Conservation (phyloP, 1,284 basidiomycete genomes). For the Trametes sp. region DNA sequence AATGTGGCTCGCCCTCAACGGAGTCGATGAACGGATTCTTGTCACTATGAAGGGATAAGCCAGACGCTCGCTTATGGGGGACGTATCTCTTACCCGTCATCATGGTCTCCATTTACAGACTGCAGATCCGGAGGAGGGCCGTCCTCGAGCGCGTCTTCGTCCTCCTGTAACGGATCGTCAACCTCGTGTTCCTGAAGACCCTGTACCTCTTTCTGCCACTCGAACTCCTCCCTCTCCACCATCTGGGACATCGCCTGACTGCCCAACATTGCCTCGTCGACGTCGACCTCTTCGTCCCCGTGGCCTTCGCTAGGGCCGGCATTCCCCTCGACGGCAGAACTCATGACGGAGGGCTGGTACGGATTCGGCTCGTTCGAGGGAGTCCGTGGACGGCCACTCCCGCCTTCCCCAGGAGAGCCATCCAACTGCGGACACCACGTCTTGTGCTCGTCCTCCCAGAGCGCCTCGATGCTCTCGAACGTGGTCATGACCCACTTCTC, state of each 20-base stretch:
- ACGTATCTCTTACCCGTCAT: constrained; percentile 16
- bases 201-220: constrained; percentile 42
- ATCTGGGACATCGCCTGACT: constrained; percentile 58
- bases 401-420: not conserved
- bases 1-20: not conserved
- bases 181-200: constrained; percentile 41
- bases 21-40: constrained; percentile 17
- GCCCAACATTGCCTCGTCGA: constrained; percentile 61
- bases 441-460: constrained; percentile 70
- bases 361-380: constrained; percentile 40
- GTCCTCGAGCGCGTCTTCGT: constrained; percentile 43
- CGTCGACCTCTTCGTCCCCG: constrained; percentile 48
- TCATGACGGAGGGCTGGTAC: constrained; percentile 33
- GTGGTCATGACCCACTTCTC: constrained; percentile 84
- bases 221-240: constrained; percentile 49
- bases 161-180: constrained; percentile 40
- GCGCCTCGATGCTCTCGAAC: constrained; percentile 84
- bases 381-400: not conserved
- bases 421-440: constrained; percentile 57
- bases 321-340: constrained; percentile 2
- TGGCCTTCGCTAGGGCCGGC: constrained; percentile 25
- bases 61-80: not conserved
- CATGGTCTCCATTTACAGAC: constrained; percentile 15
- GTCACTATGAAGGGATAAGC: constrained; percentile 1
- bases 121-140: constrained; percentile 31